A percentile compares a stretch with the other conserved stretches of the same genome.
Conservation (phyloP, 176 grass and related monocot genomes). For the Dactylis glomerata region DNA sequence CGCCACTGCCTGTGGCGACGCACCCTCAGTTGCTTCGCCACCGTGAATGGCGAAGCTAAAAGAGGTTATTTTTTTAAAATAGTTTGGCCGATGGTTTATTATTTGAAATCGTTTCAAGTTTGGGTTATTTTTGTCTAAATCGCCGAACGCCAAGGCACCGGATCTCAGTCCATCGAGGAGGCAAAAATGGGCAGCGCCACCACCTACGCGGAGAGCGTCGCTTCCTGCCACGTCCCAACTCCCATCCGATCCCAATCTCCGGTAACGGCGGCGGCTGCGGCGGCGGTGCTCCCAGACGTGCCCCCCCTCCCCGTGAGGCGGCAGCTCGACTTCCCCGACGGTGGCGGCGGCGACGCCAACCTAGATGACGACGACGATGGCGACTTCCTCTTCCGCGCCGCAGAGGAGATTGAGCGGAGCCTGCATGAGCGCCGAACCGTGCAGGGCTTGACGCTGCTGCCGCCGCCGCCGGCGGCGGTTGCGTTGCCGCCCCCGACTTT, state of each 20-base stretch:
- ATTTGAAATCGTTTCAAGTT: no score
- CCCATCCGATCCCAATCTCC: not conserved
- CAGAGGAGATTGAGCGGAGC: constrained; percentile 28
- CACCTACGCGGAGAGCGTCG: constrained; percentile 34
- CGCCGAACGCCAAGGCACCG: no score
- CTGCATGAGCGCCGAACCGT: not conserved
- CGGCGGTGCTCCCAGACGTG: not conserved
- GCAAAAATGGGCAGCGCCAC: constrained; percentile 23
- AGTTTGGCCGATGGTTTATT: no score
- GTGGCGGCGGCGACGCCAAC: not conserved
- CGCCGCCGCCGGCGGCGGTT: not conserved
- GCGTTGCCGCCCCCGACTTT: not conserved
- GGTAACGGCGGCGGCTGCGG: not conserved
- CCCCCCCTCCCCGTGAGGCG: constrained; percentile 19
- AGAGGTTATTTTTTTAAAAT: no score
- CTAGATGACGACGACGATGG: not conserved
- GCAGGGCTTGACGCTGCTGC: not conserved
- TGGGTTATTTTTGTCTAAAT: no score
- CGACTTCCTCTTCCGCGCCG: not conserved
- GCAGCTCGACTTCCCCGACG: constrained; percentile 21
- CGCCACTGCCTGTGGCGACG: no score
- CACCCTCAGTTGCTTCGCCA: no score
- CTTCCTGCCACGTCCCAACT: constrained; percentile 20
- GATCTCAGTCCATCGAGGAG: no score
- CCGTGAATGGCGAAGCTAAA: no score